Evolutionary conservation across 169 alveolate species (phyloP).

Genomic region (Eimeria acervulina): DNA sequence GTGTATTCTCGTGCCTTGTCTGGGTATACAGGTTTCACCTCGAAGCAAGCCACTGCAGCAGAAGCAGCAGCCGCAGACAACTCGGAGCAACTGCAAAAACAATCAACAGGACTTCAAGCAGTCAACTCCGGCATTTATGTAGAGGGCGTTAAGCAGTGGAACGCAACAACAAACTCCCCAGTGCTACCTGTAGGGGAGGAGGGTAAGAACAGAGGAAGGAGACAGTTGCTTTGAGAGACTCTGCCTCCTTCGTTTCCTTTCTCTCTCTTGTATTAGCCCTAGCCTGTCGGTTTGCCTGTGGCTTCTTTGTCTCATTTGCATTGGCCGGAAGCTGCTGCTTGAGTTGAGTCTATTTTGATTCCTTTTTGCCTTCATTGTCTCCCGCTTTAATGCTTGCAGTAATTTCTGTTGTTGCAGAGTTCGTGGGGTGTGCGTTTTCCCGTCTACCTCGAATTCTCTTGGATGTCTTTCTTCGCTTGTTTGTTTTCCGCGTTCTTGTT

Average conservation of each 20-base stretch:
- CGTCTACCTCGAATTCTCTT: too few species aligned
- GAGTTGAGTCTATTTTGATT: too few species aligned
- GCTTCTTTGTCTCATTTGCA: too few species aligned
- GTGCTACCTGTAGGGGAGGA: constrained; percentile 25
- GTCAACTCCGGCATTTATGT: neutral
- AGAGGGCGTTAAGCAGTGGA: constrained; percentile 20
- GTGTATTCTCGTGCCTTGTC: constrained; percentile 18
- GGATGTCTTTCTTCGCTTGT: too few species aligned
- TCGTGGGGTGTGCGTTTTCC: too few species aligned
- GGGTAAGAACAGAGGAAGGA: neutral
- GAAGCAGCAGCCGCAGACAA: neutral
- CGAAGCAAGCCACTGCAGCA: neutral
- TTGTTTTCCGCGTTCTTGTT: too few species aligned
- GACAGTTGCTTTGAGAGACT: neutral
- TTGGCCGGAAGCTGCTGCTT: too few species aligned
- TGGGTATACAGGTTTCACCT: neutral
- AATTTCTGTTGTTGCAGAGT: too few species aligned
- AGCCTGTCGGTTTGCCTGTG: too few species aligned
- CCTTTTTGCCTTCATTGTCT: too few species aligned
- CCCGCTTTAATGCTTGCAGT: too few species aligned
- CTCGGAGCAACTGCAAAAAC: neutral
- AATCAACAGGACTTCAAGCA: neutral
- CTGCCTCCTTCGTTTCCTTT: neutral
- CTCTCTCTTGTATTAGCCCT: neutral
- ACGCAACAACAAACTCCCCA: constrained; percentile 2